Percentiles rank a stretch among this genome's conserved stretches.
Evolutionary conservation across 1,284 basidiomycete species (phyloP).

Genomic region (Clitocybe nebularis): DNA sequence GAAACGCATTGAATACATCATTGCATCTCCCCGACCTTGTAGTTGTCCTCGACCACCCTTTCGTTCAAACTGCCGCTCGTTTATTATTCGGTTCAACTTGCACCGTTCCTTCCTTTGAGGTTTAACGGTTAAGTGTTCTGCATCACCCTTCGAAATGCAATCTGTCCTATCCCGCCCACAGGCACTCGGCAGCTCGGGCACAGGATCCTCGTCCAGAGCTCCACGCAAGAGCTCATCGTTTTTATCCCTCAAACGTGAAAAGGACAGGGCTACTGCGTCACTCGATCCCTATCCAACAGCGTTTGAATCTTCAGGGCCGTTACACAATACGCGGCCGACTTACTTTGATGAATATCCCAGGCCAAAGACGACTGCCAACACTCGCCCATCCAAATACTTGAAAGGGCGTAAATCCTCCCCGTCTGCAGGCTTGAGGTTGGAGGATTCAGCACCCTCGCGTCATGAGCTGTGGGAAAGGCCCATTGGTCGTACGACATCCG

Average conservation of each 20-base stretch:
- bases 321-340: constrained; percentile 18
- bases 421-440: constrained; percentile 14
- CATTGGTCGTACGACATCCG: constrained; percentile 8
- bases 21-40: too few species aligned
- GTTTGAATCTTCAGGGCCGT: constrained; percentile 24
- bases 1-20: too few species aligned
- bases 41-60: constrained; percentile 10
- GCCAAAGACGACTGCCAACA: constrained; percentile 20
- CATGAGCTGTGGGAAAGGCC: constrained; percentile 6
- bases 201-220: constrained; percentile 29
- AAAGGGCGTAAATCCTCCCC: constrained; percentile 19
- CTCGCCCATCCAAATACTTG: constrained; percentile 19
- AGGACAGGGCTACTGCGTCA: constrained; percentile 34
- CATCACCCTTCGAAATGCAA: constrained; percentile 25
- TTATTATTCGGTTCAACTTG: constrained; percentile 12
- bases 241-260: constrained; percentile 50
- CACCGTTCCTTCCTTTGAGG: constrained; percentile 1
- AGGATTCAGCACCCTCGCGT: constrained; percentile 1
- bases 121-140: constrained; percentile 6
- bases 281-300: constrained; percentile 22
- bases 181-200: constrained; percentile 21
- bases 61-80: constrained; percentile 6
- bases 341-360: constrained; percentile 36
- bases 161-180: constrained; percentile 33
- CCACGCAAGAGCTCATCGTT: constrained; percentile 52